These are phyloP conservation scores for Mortierella sp. DNA, from an alignment of 371 early-diverging fungal genomes.

Conservation along the genomic window DNA sequence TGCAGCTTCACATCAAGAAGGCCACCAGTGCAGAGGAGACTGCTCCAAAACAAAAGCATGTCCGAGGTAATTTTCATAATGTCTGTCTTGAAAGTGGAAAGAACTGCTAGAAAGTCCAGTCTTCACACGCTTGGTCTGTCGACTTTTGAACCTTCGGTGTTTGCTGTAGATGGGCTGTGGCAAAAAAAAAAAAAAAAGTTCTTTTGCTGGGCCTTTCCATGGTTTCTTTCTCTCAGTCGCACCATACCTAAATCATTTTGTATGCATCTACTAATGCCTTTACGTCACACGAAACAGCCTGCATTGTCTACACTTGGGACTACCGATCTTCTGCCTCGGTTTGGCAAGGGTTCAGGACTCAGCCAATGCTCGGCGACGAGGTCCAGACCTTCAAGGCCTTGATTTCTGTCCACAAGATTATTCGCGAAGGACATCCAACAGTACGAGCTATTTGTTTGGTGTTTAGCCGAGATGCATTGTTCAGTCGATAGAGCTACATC, in stretches of 20 bases:
- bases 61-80: constrained; percentile 74
- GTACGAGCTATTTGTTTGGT: constrained; percentile 53
- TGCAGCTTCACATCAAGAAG: constrained; percentile 90
- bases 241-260: background rate
- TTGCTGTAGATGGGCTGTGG: too few species aligned
- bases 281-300: constrained; percentile 55
- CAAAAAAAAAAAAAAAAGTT: too few species aligned
- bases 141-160: too few species aligned
- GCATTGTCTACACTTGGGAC: constrained; percentile 96
- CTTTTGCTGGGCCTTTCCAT: background rate
- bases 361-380: constrained; percentile 91
- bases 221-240: background rate
- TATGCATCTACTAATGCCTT: background rate
- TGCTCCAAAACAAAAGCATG: constrained; percentile 98
- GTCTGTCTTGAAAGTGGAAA: too few species aligned
- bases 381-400: constrained; percentile 95
- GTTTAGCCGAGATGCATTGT: background rate
- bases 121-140: too few species aligned
- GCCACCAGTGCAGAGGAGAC: constrained; percentile 92
- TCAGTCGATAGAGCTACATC: too few species aligned
- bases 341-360: constrained; percentile 88
- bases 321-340: constrained; percentile 88
- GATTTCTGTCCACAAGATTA: constrained; percentile 94
- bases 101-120: too few species aligned
- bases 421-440: constrained; percentile 91